A percentile compares a stretch with the other conserved stretches of the same genome.
phyloP scores from a whole-genome alignment of 192 early-diverging fungal genomes.

The Phlyctochytrium arcticum region DNA sequence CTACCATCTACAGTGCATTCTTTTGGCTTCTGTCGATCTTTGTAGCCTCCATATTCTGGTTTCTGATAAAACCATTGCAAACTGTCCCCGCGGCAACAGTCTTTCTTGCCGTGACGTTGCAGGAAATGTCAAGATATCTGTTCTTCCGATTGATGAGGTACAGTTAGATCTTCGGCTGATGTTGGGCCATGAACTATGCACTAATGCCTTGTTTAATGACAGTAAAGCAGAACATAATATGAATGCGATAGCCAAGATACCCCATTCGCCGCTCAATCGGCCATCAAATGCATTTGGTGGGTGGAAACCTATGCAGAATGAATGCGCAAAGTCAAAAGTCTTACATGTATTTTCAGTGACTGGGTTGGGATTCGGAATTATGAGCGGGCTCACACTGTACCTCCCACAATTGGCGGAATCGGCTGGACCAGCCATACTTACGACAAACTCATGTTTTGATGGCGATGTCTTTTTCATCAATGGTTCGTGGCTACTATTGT shows the following conservation, averaged over 20 bases:
- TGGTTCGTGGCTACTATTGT: constrained; percentile 39
- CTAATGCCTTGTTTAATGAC: background rate
- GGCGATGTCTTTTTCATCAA: constrained; percentile 62
- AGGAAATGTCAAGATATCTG: constrained; percentile 66
- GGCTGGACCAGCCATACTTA: constrained; percentile 63
- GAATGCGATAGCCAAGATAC: constrained; percentile 56
- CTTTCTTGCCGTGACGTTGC: constrained; percentile 55
- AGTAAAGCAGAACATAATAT: constrained; percentile 67
- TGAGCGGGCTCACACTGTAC: constrained; percentile 66
- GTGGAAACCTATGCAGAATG: background rate
- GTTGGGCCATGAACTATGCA: background rate
- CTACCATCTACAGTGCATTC: constrained; percentile 57
- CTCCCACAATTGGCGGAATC: constrained; percentile 64
- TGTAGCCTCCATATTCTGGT: constrained; percentile 71
- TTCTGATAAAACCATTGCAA: constrained; percentile 33
- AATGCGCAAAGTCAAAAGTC: background rate
- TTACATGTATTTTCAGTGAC: constrained; percentile 33
- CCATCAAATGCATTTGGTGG: constrained; percentile 61
- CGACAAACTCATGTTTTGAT: constrained; percentile 60
- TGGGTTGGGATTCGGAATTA: constrained; percentile 71
- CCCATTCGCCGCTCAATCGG: constrained; percentile 64
- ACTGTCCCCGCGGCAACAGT: constrained; percentile 45
- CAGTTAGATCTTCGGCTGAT: background rate
- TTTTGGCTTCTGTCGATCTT: constrained; percentile 77
- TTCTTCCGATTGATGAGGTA: constrained; percentile 53